These are phyloP conservation scores for Sungouiozyma intestinalis DNA, from an alignment of 805 yeast species.

Conservation along the genomic window DNA sequence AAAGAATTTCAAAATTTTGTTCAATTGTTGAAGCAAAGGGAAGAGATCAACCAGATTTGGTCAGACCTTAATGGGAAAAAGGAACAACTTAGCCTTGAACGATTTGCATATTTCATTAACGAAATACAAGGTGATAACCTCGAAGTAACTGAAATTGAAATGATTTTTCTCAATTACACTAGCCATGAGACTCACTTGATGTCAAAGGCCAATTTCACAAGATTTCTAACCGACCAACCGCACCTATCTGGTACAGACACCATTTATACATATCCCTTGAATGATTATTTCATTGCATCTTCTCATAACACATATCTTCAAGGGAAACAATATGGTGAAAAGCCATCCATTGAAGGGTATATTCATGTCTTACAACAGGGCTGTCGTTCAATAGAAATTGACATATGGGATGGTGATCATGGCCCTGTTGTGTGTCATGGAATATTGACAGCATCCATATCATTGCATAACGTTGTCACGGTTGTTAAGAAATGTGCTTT, in stretches of 20 bases:
- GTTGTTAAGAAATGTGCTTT: constrained; percentile 80
- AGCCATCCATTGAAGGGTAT: constrained; percentile 83
- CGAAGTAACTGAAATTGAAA: constrained; percentile 21
- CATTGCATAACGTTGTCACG: constrained; percentile 55
- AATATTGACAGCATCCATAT: constrained; percentile 67
- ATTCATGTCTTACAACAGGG: constrained; percentile 81
- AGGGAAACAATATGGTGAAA: constrained; percentile 83
- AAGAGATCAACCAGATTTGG: constrained; percentile 51
- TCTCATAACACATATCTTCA: constrained; percentile 88
- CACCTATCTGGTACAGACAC: constrained; percentile 13
- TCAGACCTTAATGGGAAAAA: constrained; percentile 19
- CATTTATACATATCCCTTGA: constrained; percentile 49
- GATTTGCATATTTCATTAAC: constrained; percentile 36
- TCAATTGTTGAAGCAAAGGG: constrained; percentile 49
- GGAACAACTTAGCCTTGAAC: constrained; percentile 18
- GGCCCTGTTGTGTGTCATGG: constrained; percentile 93
- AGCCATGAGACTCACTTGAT: constrained; percentile 11
- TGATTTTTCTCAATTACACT: constrained; percentile 31
- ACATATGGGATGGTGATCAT: constrained; percentile 78
- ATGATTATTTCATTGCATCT: constrained; percentile 81
- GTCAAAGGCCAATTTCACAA: constrained; percentile 17
- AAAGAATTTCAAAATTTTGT: constrained; percentile 71
- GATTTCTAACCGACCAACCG: constrained; percentile 26
- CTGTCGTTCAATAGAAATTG: constrained; percentile 90
- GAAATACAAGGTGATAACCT: constrained; percentile 39